Base-by-base conservation (phyloP, 169 alveolate species). In the Theileria parva region DNA sequence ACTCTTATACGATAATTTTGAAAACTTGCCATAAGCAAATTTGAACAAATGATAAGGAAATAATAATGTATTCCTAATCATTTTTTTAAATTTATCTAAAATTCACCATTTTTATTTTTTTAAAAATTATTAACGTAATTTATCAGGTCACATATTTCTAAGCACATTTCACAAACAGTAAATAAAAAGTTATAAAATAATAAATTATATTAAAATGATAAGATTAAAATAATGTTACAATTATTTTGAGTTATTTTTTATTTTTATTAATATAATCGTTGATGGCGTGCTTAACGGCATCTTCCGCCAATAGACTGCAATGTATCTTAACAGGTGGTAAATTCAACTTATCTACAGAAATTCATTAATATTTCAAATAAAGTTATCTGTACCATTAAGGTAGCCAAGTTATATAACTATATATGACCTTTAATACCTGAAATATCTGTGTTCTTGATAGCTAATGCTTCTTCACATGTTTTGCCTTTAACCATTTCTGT, bases 241-340 rank as follows among this genome's bases (percentile, higher is more conserved):
- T 6, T 37, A 8, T 37, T 6, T 37, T 37, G 48, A 37, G 48
- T 37, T 37, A 37, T 37, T 37, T 37, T 37, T 61, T 61, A 5
- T 61, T 61, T 27, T 85, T 85, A 11, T 39, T 48, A 2, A 61
- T 27, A 77, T 95, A 95, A 81, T 96, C 95, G 65, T 92, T 94
- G 50, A 96, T 95, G n/a, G 99, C 99, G 77, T 95, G 96, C 80
- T 97, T 95, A 57, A 98, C 97, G 15, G 99, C 99, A 78, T 98
- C 99, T 88, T 98, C 99, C 53, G 99, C 99, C 60, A 97, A 87
- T 91, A 97, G 95, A 67, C 99, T 94, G 92, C 99, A 98, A 83
- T 97, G 99, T 25, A 97, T 92, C 92, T 98, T 98, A 34, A 98
- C 99, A 7, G 99, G 99, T 2, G 99, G 99, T 74, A 98, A 89